Percentiles rank a stretch among this genome's conserved stretches.
These are phyloP conservation scores for Aspergillus sclerotiicarbonarius DNA, from an alignment of 495 filamentous ascomycete species.

Conservation along the genomic window DNA sequence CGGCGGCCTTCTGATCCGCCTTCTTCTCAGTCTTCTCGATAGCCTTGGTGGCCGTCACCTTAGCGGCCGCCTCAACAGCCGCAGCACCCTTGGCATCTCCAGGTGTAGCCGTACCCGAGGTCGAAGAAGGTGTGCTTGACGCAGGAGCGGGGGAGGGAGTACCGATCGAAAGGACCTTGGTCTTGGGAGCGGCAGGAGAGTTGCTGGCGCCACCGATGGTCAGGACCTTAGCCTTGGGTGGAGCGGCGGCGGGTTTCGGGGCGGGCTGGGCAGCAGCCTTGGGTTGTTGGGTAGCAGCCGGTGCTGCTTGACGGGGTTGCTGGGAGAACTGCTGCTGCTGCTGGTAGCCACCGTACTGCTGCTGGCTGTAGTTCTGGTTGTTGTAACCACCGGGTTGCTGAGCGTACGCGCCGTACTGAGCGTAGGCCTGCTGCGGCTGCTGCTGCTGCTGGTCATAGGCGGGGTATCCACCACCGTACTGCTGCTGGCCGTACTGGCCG, in stretches of 20 bases:
- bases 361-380: slow-evolving; percentile 32
- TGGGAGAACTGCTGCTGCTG: slow-evolving; percentile 51
- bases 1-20: slow-evolving; percentile 39
- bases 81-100: slow-evolving; percentile 56
- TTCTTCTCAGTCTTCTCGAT: slow-evolving; percentile 74
- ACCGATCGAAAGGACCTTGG: slow-evolving; percentile 68
- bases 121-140: slow-evolving; percentile 25
- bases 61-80: slow-evolving; percentile 54
- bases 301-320: slow-evolving; percentile 57
- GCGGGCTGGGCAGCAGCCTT: slow-evolving; percentile 30
- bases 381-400: slow-evolving; percentile 36
- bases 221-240: slow-evolving; percentile 68
- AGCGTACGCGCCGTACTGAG: slow-evolving; percentile 48
- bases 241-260: slow-evolving; percentile 42
- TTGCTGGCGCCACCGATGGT: slow-evolving; percentile 55
- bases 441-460: slow-evolving; percentile 48
- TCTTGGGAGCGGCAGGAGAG: slow-evolving; percentile 53
- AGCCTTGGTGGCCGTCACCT: slow-evolving; percentile 76
- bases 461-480: slow-evolving; percentile 41
- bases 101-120: slow-evolving; percentile 44
- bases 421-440: slow-evolving; percentile 28
- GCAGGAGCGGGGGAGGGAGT: slow-evolving; percentile 35
- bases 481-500: slow-evolving; percentile 40
- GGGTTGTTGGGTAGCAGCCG: slow-evolving; percentile 33
- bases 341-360: slow-evolving; percentile 39